Conservation (phyloP, 805 yeast species). For the Lachancea mirantina region DNA sequence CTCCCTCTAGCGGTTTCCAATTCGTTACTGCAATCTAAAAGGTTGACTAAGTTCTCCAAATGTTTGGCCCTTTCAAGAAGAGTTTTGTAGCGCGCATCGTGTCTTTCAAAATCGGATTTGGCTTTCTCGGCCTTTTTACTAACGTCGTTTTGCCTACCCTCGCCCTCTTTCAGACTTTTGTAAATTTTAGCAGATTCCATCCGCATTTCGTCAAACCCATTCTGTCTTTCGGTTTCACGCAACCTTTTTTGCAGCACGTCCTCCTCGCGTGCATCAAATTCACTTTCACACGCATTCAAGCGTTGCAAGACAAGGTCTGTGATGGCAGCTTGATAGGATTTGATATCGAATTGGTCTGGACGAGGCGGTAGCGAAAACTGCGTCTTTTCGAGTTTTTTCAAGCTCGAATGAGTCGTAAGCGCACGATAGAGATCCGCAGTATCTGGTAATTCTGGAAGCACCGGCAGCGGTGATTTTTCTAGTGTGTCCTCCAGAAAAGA, state of each 20-base stretch:
- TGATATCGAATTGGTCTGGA: slow-evolving; percentile 18
- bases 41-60: slow-evolving; percentile 9
- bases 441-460: slow-evolving; percentile 12
- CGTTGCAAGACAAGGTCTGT: slow-evolving; percentile 34
- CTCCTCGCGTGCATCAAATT: slow-evolving; percentile 17
- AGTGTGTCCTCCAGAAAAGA: slow-evolving; percentile 13
- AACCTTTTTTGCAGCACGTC: slow-evolving; percentile 25
- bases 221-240: slow-evolving; percentile 37
- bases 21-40: slow-evolving; percentile 9
- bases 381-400: slow-evolving; percentile 14
- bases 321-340: slow-evolving; percentile 33
- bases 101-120: slow-evolving; percentile 15
- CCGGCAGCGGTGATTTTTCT: slow-evolving; percentile 10
- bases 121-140: slow-evolving; percentile 22
- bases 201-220: slow-evolving; percentile 34
- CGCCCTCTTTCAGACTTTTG: slow-evolving; percentile 27
- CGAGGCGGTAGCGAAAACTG: slow-evolving; percentile 12
- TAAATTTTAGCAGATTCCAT: slow-evolving; percentile 36
- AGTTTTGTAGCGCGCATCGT: slow-evolving; percentile 9
- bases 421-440: slow-evolving; percentile 16
- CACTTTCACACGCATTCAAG: slow-evolving; percentile 24
- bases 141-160: slow-evolving; percentile 18
- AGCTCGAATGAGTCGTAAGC: slow-evolving; percentile 9
- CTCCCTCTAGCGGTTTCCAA: slow-evolving; percentile 10
- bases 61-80: slow-evolving; percentile 11